Evolutionary conservation across 345 rosid genomes (phyloP).

Genomic region (Citrus sinensis): DVS_A1.0 CM039166.1:23515501-23516000

Average conservation of each 20-base stretch:
- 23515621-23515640: conserved; percentile 89
- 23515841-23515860: conserved; percentile 97
- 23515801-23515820: conserved; percentile 93
- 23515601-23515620: conserved; percentile 77
- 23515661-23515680: conserved; percentile 69
- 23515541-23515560: conserved; percentile 87
- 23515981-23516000: conserved; percentile 78
- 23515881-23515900: conserved; percentile 82
- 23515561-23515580: conserved; percentile 95
- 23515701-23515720: conserved; percentile 5
- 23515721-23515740: not conserved
- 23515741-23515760: conserved; percentile 5
- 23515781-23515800: conserved; percentile 90
- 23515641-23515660: conserved; percentile 66
- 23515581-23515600: conserved; percentile 82
- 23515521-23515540: conserved; percentile 76
- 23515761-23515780: conserved; percentile 15
- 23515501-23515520: conserved; percentile 26
- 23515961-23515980: conserved; percentile 44
- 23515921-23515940: conserved; percentile 81
- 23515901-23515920: conserved; percentile 58
- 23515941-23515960: conserved; percentile 41
- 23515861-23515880: conserved; percentile 80
- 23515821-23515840: conserved; percentile 84
- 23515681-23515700: conserved; percentile 61